A percentile compares a stretch with the other conserved stretches of the same genome.
phyloP scores from a whole-genome alignment of 139 green algal genomes.

The Limnomonas spitsbergensis region DNA sequence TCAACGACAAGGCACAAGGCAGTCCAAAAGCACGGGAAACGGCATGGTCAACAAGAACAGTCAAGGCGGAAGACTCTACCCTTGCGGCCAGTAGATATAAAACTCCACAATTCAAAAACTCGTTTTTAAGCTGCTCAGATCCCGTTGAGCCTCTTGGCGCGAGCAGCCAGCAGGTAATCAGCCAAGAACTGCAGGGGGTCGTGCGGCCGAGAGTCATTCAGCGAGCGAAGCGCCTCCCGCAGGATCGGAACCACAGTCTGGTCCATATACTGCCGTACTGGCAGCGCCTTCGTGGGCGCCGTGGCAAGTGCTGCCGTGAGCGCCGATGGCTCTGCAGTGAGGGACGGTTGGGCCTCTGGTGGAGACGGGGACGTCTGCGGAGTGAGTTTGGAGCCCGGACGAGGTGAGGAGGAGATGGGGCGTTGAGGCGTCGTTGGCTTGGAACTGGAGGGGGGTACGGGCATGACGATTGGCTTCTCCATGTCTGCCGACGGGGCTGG shows the following conservation, averaged over 20 bases:
- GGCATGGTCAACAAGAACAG: too few species aligned
- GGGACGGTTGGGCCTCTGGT: neutral
- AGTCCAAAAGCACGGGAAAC: too few species aligned
- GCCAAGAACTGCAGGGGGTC: conserved; percentile 61
- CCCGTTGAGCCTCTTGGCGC: conserved; percentile 14
- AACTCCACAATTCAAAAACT: too few species aligned
- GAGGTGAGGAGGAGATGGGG: neutral
- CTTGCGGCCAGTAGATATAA: too few species aligned
- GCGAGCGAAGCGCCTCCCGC: conserved; percentile 48
- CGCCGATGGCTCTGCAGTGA: neutral
- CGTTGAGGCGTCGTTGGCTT: conserved; percentile 2
- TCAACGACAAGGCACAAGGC: too few species aligned
- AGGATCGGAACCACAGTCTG: conserved; percentile 56
- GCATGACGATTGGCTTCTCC: too few species aligned
- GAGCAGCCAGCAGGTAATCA: conserved; percentile 46
- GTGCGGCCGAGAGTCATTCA: conserved; percentile 48
- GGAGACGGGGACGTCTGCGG: neutral
- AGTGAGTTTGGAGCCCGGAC: neutral
- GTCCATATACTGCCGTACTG: conserved; percentile 60
- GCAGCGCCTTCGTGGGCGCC: conserved; percentile 28
- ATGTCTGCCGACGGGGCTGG: too few species aligned
- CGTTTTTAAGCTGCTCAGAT: too few species aligned
- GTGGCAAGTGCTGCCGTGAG: neutral
- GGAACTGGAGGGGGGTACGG: neutral
- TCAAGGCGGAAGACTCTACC: too few species aligned